phyloP scores from a whole-genome alignment of 2,329 filamentous ascomycete species.

The Xylariales sp. region DNA sequence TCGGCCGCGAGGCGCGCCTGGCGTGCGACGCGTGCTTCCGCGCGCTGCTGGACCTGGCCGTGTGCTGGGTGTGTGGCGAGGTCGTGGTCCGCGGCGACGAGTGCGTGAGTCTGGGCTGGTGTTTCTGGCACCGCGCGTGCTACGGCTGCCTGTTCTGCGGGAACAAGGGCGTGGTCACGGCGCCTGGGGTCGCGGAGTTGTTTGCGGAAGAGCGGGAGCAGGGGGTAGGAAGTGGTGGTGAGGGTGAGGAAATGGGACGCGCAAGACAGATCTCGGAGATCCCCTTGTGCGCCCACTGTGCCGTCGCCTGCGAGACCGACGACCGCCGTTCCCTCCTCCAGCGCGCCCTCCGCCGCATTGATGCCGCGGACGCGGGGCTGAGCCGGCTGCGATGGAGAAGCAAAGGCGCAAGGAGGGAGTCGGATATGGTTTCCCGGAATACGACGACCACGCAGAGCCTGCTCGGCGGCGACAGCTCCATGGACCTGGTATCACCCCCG shows the following conservation, averaged over 20 bases:
- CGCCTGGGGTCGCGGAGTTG: conserved; percentile 52
- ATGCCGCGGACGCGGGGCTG: conserved; percentile 60
- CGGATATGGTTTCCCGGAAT: conserved; percentile 7
- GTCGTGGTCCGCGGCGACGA: conserved; percentile 64
- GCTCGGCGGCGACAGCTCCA: conserved; percentile 39
- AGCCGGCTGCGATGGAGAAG: conserved; percentile 56
- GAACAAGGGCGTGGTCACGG: conserved; percentile 53
- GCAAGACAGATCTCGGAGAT: conserved; percentile 58
- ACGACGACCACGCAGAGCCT: neutral
- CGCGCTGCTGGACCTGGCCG: conserved; percentile 63
- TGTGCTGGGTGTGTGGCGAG: conserved; percentile 69
- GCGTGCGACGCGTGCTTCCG: conserved; percentile 61
- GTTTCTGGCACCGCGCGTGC: conserved; percentile 68
- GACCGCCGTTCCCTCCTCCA: conserved; percentile 48
- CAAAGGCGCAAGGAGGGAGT: conserved; percentile 29
- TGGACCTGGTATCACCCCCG: conserved; percentile 18
- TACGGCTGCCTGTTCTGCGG: conserved; percentile 68
- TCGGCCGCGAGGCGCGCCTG: conserved; percentile 61
- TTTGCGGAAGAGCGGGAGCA: conserved; percentile 42
- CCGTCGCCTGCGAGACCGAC: conserved; percentile 55
- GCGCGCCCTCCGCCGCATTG: conserved; percentile 58
- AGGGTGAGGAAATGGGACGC: conserved; percentile 36
- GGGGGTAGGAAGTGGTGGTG: conserved; percentile 14
- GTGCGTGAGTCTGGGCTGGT: conserved; percentile 69
- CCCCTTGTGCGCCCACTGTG: conserved; percentile 63